These are phyloP conservation scores for Didymellaceae sp. DNA, from an alignment of 2,329 filamentous ascomycete genomes.

Conservation along the genomic window DNA sequence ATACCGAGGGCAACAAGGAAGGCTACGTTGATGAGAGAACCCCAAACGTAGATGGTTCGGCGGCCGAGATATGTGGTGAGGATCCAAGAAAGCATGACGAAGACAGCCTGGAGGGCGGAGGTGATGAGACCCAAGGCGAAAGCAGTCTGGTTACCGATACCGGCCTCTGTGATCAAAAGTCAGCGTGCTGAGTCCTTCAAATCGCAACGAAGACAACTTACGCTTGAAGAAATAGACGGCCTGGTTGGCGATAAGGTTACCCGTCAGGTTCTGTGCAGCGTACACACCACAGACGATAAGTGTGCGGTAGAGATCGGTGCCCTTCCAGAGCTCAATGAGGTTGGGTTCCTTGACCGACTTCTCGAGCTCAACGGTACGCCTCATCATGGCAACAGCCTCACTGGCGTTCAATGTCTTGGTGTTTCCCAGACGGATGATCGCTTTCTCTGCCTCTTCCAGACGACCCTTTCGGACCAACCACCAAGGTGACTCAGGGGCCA, in stretches of 20 bases:
- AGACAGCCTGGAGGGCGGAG: conserved; percentile 66
- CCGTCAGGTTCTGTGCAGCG: conserved; percentile 66
- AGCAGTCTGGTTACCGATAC: conserved; percentile 60
- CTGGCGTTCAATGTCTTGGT: conserved; percentile 48
- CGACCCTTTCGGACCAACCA: conserved; percentile 56
- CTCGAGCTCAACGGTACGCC: conserved; percentile 63
- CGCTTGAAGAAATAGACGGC: conserved; percentile 67
- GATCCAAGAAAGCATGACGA: conserved; percentile 72
- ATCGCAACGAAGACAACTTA: conserved; percentile 39
- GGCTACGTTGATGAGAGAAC: conserved; percentile 60
- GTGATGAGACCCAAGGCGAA: conserved; percentile 70
- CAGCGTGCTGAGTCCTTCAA: conserved; percentile 25
- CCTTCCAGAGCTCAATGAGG: conserved; percentile 61
- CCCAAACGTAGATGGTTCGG: conserved; percentile 69
- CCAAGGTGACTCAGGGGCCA: conserved; percentile 61
- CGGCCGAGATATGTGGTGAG: conserved; percentile 69
- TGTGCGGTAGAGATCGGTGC: conserved; percentile 62
- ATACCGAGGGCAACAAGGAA: conserved; percentile 67
- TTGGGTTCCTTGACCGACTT: conserved; percentile 55
- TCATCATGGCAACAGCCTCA: conserved; percentile 65
- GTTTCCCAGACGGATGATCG: conserved; percentile 60
- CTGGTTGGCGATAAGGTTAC: conserved; percentile 69
- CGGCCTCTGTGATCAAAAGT: conserved; percentile 62
- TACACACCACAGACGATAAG: conserved; percentile 64
- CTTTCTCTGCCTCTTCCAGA: conserved; percentile 51